Conservation (phyloP, 495 filamentous ascomycete genomes). For the Cudoniella acicularis region DNA sequence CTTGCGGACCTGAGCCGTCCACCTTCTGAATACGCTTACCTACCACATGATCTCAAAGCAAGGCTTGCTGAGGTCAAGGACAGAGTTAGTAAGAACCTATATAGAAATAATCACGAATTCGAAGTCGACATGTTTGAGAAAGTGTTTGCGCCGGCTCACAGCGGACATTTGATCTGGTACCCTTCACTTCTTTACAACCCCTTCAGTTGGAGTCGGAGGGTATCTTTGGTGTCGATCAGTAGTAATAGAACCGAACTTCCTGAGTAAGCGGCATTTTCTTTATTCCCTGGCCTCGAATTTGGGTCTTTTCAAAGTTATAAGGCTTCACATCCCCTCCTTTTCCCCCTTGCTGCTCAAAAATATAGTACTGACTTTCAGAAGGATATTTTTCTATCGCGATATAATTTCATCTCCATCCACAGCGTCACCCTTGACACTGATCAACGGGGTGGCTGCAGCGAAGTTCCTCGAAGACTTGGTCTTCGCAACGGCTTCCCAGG, state of each 20-base stretch:
- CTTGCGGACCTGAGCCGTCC: conserved; percentile 35
- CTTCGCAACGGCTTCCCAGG: conserved; percentile 7
- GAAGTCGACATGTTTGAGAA: conserved; percentile 30
- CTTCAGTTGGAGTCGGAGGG: conserved; percentile 29
- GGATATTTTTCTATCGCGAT: too few species aligned
- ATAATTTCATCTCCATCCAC: conserved; percentile 3
- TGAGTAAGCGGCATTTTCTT: too few species aligned
- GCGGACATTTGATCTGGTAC: conserved; percentile 36
- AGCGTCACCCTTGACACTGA: conserved; percentile 5
- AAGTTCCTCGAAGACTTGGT: conserved; percentile 1
- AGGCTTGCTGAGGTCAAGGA: conserved; percentile 28
- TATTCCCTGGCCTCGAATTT: too few species aligned
- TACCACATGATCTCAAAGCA: conserved; percentile 35
- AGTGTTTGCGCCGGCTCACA: conserved; percentile 34
- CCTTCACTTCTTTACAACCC: conserved; percentile 33
- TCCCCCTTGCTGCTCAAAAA: too few species aligned
- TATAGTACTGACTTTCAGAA: conserved; percentile 21
- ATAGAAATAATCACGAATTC: conserved; percentile 37
- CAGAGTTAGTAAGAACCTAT: conserved; percentile 31
- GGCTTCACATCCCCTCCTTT: too few species aligned
- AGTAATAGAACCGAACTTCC: conserved; percentile 27
- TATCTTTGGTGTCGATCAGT: conserved; percentile 34
- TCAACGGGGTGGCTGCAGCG: conserved; percentile 8
- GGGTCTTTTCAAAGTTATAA: too few species aligned
- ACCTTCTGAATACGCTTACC: conserved; percentile 35